phyloP scores from a whole-genome alignment of 805 yeast species.

The Candida tibetensis region DNA sequence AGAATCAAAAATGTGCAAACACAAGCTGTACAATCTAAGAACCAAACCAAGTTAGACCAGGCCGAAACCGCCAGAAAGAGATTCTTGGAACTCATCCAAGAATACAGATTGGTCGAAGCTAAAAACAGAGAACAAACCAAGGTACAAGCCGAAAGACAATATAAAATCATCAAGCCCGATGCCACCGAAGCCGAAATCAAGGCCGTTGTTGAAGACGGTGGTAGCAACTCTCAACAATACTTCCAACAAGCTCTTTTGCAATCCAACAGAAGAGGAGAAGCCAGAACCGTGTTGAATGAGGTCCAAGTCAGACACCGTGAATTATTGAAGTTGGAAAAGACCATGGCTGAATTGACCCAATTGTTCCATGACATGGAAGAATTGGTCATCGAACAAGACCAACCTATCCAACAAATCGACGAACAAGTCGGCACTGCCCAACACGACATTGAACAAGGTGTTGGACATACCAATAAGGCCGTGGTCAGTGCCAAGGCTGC shows the following conservation, averaged over 20 bases:
- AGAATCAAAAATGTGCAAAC: slow-evolving; percentile 77
- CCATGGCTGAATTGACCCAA: slow-evolving; percentile 93
- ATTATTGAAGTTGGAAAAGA: slow-evolving; percentile 88
- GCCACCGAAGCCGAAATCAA: slow-evolving; percentile 81
- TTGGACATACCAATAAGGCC: slow-evolving; percentile 90
- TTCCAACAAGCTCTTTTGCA: slow-evolving; percentile 89
- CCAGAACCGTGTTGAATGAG: slow-evolving; percentile 90
- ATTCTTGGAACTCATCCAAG: slow-evolving; percentile 83
- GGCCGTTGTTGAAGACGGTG: slow-evolving; percentile 78
- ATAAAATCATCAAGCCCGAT: slow-evolving; percentile 81
- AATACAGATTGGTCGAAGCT: slow-evolving; percentile 81
- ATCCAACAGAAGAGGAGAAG: slow-evolving; percentile 90
- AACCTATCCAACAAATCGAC: slow-evolving; percentile 76
- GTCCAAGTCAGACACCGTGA: slow-evolving; percentile 96
- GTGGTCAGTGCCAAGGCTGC: slow-evolving; percentile 84
- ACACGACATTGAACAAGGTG: slow-evolving; percentile 88
- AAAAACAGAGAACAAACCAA: slow-evolving; percentile 80
- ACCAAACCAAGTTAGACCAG: slow-evolving; percentile 81
- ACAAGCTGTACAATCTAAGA: slow-evolving; percentile 54
- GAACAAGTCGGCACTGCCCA: slow-evolving; percentile 81
- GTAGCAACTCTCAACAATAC: slow-evolving; percentile 75
- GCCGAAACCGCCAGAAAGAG: slow-evolving; percentile 84
- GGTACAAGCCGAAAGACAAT: slow-evolving; percentile 89
- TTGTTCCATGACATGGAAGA: slow-evolving; percentile 95
- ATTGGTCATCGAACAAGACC: slow-evolving; percentile 93